phyloP scores from a whole-genome alignment of 75 land plant species.

The Pinus tabuliformis region DNA sequence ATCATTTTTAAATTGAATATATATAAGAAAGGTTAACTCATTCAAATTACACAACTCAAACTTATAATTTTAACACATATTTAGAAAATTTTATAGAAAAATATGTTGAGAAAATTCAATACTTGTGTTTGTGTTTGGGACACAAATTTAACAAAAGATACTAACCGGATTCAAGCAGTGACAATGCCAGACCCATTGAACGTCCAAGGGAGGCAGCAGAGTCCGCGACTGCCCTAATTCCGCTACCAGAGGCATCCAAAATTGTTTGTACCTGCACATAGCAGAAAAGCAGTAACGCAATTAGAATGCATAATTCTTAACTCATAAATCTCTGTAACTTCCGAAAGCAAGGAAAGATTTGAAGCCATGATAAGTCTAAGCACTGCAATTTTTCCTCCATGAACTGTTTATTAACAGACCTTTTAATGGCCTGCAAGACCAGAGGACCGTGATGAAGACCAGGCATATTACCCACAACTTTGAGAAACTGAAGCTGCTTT shows the following conservation, averaged over 20 bases:
- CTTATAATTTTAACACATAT: no score
- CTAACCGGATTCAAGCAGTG: conserved; percentile 79
- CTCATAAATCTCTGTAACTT: not conserved
- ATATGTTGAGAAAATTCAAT: no score
- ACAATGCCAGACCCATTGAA: conserved; percentile 93
- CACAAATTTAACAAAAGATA: not conserved
- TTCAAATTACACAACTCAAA: no score
- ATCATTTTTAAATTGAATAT: no score
- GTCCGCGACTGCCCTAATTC: conserved; percentile 30
- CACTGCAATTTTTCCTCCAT: not conserved
- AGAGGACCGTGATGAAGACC: conserved; percentile 36
- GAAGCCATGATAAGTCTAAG: no score
- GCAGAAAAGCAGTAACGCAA: not conserved
- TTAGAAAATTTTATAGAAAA: no score
- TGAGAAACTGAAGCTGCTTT: conserved; percentile 36
- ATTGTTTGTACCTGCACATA: conserved; percentile 56
- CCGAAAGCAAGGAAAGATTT: not conserved
- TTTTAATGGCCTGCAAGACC: conserved; percentile 30
- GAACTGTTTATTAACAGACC: conserved; percentile 14
- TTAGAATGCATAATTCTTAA: not conserved
- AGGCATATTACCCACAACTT: conserved; percentile 25
- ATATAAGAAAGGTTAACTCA: no score
- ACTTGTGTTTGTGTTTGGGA: no score
- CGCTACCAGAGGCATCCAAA: conserved; percentile 88
- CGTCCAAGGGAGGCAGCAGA: conserved; percentile 73